Conservation (phyloP, 2,329 filamentous ascomycete species). For the Colletotrichum sp. region DNA sequence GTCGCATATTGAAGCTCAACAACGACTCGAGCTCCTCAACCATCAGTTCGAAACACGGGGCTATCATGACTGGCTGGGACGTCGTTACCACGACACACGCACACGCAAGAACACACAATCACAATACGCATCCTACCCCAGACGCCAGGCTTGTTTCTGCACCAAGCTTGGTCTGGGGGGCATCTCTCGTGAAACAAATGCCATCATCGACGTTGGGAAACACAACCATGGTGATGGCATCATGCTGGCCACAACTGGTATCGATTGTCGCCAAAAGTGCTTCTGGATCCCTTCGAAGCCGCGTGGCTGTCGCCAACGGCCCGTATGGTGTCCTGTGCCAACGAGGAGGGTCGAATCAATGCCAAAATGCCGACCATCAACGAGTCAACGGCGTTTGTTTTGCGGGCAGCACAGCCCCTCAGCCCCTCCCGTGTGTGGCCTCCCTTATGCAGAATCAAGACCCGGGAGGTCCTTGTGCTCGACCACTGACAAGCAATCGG, state of each 20-base stretch:
- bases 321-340: slow-evolving; percentile 1
- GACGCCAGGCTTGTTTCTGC: background rate
- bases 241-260: background rate
- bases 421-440: slow-evolving; percentile 7
- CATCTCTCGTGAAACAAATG: slow-evolving; percentile 4
- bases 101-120: background rate
- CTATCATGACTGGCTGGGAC: background rate
- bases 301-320: slow-evolving; percentile 1
- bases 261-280: background rate
- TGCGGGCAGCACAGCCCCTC: slow-evolving; percentile 20
- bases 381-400: slow-evolving; percentile 12
- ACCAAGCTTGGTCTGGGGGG: background rate
- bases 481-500: slow-evolving; percentile 12
- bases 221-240: slow-evolving; percentile 13
- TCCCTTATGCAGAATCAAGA: slow-evolving; percentile 5
- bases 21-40: background rate
- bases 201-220: background rate
- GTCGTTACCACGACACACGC: background rate
- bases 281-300: background rate
- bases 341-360: slow-evolving; percentile 9
- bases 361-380: slow-evolving; percentile 14
- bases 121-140: background rate
- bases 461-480: background rate
- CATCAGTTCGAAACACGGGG: slow-evolving; percentile 17
- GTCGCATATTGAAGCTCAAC: background rate